phyloP scores from a whole-genome alignment of 768 basidiomycete species.

The Pisolithus sp. region DNA sequence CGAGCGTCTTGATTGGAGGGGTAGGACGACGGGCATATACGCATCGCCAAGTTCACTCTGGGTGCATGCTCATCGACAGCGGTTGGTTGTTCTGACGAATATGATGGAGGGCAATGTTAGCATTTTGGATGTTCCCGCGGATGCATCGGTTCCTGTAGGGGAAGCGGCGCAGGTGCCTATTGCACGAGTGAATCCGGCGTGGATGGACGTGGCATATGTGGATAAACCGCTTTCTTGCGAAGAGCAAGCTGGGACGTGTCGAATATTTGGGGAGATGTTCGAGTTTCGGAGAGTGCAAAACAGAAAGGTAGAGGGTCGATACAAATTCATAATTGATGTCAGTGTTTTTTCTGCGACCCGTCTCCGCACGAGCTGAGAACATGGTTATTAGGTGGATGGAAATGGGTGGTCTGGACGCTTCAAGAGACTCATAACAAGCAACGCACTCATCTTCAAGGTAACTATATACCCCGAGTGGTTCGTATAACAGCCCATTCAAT shows the following conservation, averaged over 20 bases:
- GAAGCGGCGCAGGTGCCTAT: conserved; percentile 29
- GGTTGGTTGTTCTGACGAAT: conserved; percentile 40
- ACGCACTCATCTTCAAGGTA: conserved; percentile 54
- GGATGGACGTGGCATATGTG: conserved; percentile 55
- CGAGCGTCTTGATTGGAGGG: conserved; percentile 65
- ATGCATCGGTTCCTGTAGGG: conserved; percentile 29
- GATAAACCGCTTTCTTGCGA: conserved; percentile 41
- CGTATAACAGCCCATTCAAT: conserved; percentile 1
- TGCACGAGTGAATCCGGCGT: conserved; percentile 42
- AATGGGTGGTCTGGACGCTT: conserved; percentile 60
- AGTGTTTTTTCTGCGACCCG: conserved; percentile 10
- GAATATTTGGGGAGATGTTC: conserved; percentile 39
- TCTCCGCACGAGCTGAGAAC: background rate
- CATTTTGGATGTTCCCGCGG: conserved; percentile 31
- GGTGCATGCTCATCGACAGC: conserved; percentile 44
- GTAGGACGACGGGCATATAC: conserved; percentile 63
- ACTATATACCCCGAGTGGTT: conserved; percentile 67
- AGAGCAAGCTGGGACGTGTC: conserved; percentile 27
- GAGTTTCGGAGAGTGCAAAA: conserved; percentile 43
- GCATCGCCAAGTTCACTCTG: conserved; percentile 37
- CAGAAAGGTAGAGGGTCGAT: conserved; percentile 42
- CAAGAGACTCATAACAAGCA: conserved; percentile 50
- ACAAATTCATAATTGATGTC: conserved; percentile 58
- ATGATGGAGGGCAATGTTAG: conserved; percentile 33
- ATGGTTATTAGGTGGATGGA: conserved; percentile 41